Evolutionary conservation across 495 filamentous ascomycete genomes (phyloP).

Genomic region (Terfezia claveryi): DNA sequence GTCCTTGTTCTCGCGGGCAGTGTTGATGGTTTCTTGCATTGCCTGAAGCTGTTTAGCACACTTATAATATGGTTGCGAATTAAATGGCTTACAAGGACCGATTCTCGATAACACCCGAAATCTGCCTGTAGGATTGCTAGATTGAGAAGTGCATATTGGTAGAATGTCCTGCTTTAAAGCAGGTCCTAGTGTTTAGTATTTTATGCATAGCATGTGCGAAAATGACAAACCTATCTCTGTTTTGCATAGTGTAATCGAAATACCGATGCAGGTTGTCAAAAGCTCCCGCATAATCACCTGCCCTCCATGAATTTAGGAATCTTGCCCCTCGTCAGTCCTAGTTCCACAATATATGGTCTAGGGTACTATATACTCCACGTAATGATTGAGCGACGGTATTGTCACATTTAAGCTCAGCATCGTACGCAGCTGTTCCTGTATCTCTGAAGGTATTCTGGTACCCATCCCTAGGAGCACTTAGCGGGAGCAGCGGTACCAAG

Average conservation of each 20-base stretch:
- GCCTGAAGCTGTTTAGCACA: conserved; percentile 21
- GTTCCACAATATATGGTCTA: conserved; percentile 1
- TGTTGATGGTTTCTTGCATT: conserved; percentile 80
- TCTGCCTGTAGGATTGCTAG: conserved; percentile 83
- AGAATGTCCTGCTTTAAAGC: conserved; percentile 32
- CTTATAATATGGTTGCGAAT: background rate
- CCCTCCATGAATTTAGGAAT: conserved; percentile 76
- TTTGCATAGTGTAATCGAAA: conserved; percentile 93
- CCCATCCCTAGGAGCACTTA: conserved; percentile 31
- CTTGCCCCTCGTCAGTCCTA: conserved; percentile 18
- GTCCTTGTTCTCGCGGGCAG: conserved; percentile 78
- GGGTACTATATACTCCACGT: conserved; percentile 36
- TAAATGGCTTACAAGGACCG: conserved; percentile 32
- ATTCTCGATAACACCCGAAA: conserved; percentile 78
- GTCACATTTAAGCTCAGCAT: conserved; percentile 44
- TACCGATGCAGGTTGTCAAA: conserved; percentile 87
- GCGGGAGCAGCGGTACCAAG: too few relatives aligned
- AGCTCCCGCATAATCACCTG: conserved; percentile 72
- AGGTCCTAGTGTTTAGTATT: background rate
- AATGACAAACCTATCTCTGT: conserved; percentile 34
- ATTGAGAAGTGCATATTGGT: conserved; percentile 92
- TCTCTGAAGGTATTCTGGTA: conserved; percentile 44
- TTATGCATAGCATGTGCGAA: too few relatives aligned
- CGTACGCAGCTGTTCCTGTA: conserved; percentile 37
- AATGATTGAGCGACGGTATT: conserved; percentile 52